A percentile compares a stretch with the other conserved stretches of the same genome.
Evolutionary conservation across 2,329 filamentous ascomycete genomes (phyloP).

Genomic region (Colletotrichum simmondsii): DNA sequence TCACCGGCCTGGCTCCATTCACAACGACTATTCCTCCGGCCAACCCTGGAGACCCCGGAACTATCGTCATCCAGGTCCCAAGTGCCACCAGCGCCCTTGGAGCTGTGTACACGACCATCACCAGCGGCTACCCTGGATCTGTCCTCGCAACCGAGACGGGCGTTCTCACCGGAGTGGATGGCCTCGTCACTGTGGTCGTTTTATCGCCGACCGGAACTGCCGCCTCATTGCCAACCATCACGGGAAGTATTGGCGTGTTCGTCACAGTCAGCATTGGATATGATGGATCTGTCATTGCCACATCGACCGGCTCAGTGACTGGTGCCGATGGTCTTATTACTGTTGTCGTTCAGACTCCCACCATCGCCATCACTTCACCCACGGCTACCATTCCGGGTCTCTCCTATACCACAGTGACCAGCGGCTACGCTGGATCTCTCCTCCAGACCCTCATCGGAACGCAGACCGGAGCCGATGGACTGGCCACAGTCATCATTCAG

Average conservation of each 20-base stretch:
- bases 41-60: conserved; percentile 24
- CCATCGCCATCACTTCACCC: background rate
- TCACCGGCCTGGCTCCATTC: background rate
- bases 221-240: background rate
- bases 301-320: background rate
- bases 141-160: background rate
- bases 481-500: background rate
- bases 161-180: background rate
- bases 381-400: background rate
- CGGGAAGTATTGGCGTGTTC: background rate
- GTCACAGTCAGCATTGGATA: background rate
- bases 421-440: background rate
- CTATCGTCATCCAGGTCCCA: conserved; percentile 16
- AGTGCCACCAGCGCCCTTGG: background rate
- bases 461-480: background rate
- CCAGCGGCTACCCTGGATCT: conserved; percentile 11
- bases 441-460: background rate
- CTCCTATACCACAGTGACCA: conserved; percentile 13
- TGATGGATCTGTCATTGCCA: conserved; percentile 1
- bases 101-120: conserved; percentile 12
- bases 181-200: conserved; percentile 6
- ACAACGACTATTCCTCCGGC: conserved; percentile 13
- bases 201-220: conserved; percentile 4
- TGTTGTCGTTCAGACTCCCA: conserved; percentile 12
- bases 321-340: conserved; percentile 5